Evolutionary conservation across 805 yeast genomes (phyloP).

Genomic region (Kuraishia hungarica): DNA sequence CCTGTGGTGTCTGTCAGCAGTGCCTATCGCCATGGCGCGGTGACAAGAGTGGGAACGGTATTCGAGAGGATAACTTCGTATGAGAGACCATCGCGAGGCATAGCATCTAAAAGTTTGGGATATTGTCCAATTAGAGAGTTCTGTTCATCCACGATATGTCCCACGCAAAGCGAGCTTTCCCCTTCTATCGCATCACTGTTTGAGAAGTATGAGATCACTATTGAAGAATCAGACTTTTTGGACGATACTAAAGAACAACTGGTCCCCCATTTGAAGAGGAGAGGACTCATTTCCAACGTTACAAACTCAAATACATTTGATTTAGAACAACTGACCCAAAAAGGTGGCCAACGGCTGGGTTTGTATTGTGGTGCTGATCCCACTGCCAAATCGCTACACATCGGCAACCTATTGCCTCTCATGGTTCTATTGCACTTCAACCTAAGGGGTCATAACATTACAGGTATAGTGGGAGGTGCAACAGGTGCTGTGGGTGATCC

Average conservation of each 20-base stretch:
- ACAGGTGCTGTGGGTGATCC: slow-evolving; percentile 97
- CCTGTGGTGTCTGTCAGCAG: background rate
- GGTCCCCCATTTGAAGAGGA: background rate
- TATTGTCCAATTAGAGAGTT: background rate
- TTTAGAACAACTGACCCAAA: background rate
- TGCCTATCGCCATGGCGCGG: background rate
- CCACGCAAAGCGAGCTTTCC: background rate
- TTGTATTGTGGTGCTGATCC: slow-evolving; percentile 94
- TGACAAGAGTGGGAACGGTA: background rate
- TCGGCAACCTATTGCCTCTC: slow-evolving; percentile 86
- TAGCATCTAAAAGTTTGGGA: background rate
- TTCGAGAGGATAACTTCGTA: background rate
- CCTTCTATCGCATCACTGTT: background rate
- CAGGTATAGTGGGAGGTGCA: slow-evolving; percentile 87
- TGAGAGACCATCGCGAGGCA: background rate
- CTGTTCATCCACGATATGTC: background rate
- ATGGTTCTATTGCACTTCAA: slow-evolving; percentile 79
- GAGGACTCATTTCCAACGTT: background rate
- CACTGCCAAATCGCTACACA: slow-evolving; percentile 78
- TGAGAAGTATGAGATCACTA: background rate
- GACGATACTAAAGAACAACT: background rate
- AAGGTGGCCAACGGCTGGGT: background rate
- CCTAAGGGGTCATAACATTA: slow-evolving; percentile 76
- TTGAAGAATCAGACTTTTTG: background rate
- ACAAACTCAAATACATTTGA: background rate